A percentile compares a stretch with the other conserved stretches of the same genome.
Evolutionary conservation across 805 yeast species (phyloP).

Genomic region (Lipomyces orientalis): DNA sequence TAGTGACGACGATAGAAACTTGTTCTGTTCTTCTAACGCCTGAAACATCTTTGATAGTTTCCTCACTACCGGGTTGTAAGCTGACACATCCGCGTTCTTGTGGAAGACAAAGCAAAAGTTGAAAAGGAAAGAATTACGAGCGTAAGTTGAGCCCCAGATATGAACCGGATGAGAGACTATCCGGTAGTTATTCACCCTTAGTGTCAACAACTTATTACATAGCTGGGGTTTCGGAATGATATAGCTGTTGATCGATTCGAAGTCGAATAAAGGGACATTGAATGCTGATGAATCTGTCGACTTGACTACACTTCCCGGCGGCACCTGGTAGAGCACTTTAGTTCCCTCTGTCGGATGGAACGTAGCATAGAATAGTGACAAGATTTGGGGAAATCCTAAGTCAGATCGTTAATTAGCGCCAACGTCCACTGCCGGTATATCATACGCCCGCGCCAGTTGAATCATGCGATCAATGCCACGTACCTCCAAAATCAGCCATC

Average conservation of each 20-base stretch:
- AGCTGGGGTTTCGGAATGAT: slow-evolving; percentile 92
- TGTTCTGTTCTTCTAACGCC: slow-evolving; percentile 85
- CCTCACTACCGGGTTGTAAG: slow-evolving; percentile 83
- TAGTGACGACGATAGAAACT: slow-evolving; percentile 65
- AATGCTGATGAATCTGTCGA: slow-evolving; percentile 35
- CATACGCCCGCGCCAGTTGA: neutral
- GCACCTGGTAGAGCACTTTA: slow-evolving; percentile 88
- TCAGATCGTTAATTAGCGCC: neutral
- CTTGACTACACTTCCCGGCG: slow-evolving; percentile 62
- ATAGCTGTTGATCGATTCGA: slow-evolving; percentile 86
- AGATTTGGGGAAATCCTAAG: slow-evolving; percentile 82
- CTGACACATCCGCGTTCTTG: slow-evolving; percentile 77
- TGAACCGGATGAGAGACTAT: slow-evolving; percentile 90
- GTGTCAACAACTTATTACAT: slow-evolving; percentile 79
- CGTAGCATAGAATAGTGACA: slow-evolving; percentile 85
- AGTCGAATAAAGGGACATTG: slow-evolving; percentile 62
- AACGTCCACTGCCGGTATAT: neutral
- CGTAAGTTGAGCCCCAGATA: slow-evolving; percentile 73
- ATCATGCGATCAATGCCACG: neutral
- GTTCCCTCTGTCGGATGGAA: slow-evolving; percentile 97
- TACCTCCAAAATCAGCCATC: slow-evolving; percentile 33
- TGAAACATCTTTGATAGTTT: slow-evolving; percentile 87
- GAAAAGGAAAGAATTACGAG: slow-evolving; percentile 90
- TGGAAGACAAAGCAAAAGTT: slow-evolving; percentile 92
- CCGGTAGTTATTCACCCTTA: slow-evolving; percentile 70